Evolutionary conservation across 306 rosid species (phyloP).

Genomic region (Oxytropis ochrocephala): DNA sequence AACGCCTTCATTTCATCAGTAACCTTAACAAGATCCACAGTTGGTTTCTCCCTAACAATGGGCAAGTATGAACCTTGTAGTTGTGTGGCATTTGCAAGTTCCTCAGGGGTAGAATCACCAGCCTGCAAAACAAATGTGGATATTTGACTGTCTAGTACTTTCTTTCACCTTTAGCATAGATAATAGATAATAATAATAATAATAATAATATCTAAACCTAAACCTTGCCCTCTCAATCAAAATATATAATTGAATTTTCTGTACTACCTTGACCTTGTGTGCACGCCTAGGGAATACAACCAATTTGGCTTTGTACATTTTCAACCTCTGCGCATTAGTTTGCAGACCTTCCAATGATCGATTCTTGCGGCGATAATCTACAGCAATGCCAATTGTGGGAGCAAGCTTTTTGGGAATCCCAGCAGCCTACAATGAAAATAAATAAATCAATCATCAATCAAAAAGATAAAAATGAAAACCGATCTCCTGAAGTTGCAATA

Average conservation of each 20-base stretch:
- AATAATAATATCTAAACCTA: no score
- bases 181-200: no score
- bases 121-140: constrained; percentile 15
- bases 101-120: constrained; percentile 55
- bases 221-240: neutral
- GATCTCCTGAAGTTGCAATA: neutral
- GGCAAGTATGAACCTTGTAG: constrained; percentile 53
- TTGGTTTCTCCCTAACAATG: constrained; percentile 36
- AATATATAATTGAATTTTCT: neutral
- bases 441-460: neutral
- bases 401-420: constrained; percentile 69
- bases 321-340: constrained; percentile 56
- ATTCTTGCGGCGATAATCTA: constrained; percentile 63
- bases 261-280: constrained; percentile 46
- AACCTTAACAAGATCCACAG: constrained; percentile 48
- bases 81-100: constrained; percentile 56
- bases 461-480: no score
- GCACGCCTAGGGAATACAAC: constrained; percentile 73
- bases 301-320: constrained; percentile 64
- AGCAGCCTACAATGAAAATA: constrained; percentile 37
- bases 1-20: constrained; percentile 12
- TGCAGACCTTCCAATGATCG: constrained; percentile 57
- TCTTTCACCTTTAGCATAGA: neutral
- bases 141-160: neutral
- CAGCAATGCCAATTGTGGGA: constrained; percentile 56